Evolutionary conservation across 352 stramenopile genomes (phyloP).

Genomic region (Pythium guiyangense): DNA sequence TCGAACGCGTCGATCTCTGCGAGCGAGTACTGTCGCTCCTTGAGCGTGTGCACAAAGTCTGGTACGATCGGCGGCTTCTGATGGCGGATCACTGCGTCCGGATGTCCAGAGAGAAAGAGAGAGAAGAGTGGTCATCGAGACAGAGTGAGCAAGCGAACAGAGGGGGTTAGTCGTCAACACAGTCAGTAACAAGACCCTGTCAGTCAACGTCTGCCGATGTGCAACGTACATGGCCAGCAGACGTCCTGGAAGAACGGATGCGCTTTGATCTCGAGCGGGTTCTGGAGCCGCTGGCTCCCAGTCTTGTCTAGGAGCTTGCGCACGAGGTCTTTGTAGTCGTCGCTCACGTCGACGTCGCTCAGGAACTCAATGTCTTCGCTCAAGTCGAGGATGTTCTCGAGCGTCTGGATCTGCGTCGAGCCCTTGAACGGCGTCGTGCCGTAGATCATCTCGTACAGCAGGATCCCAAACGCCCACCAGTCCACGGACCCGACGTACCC

Average conservation of each 20-base stretch:
- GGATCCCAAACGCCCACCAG: conserved; percentile 63
- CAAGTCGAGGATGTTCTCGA: conserved; percentile 46
- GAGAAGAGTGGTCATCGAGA: no score
- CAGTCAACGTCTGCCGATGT: background rate
- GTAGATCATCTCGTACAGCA: conserved; percentile 64
- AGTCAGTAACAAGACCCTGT: no score
- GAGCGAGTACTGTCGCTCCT: conserved; percentile 19
- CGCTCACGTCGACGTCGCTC: conserved; percentile 47
- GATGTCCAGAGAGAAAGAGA: background rate
- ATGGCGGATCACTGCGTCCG: conserved; percentile 34
- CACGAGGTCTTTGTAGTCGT: conserved; percentile 76
- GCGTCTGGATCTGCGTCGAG: conserved; percentile 32
- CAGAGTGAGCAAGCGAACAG: background rate
- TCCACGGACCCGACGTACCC: conserved; percentile 57
- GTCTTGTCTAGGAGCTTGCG: conserved; percentile 27
- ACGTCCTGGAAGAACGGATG: conserved; percentile 90
- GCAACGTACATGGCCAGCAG: conserved; percentile 80
- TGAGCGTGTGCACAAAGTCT: conserved; percentile 29
- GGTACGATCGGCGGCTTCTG: conserved; percentile 36
- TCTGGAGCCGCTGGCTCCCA: conserved; percentile 67
- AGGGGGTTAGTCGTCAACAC: background rate
- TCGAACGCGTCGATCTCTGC: conserved; percentile 28
- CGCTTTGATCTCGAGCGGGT: conserved; percentile 88
- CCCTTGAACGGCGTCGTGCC: conserved; percentile 47
- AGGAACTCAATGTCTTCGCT: conserved; percentile 46